Evolutionary conservation across 148 eudicot species (phyloP).

Genomic region (Pouteria glomerata): DNA sequence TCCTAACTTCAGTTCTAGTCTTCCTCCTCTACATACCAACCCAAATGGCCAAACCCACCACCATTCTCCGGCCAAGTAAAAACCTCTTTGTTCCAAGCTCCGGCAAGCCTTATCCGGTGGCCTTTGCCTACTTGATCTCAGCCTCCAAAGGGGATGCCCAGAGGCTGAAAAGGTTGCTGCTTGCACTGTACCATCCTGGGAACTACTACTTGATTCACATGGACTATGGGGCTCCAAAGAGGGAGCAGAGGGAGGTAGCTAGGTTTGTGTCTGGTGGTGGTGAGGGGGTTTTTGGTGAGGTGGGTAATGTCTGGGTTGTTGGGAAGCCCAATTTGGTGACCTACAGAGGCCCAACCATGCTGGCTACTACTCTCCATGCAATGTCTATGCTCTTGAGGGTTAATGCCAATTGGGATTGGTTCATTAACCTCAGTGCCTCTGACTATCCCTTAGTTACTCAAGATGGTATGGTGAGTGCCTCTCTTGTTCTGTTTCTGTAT

Average conservation of each 20-base stretch:
- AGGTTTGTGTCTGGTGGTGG: constrained; percentile 40
- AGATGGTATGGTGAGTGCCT: constrained; percentile 99
- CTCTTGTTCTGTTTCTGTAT: neutral
- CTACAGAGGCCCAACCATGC: constrained; percentile 92
- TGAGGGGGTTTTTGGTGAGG: constrained; percentile 37
- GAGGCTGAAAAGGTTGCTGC: constrained; percentile 55
- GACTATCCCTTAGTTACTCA: constrained; percentile 93
- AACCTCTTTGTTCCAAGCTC: constrained; percentile 19
- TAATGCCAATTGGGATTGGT: constrained; percentile 88
- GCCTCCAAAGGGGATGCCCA: constrained; percentile 61
- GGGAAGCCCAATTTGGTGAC: constrained; percentile 76
- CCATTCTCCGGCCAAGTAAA: constrained; percentile 22
- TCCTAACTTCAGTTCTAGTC: constrained; percentile 38
- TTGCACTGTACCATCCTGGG: constrained; percentile 76
- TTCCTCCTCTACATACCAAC: constrained; percentile 48
- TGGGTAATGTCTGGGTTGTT: constrained; percentile 84
- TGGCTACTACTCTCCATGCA: constrained; percentile 74
- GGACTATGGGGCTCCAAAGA: constrained; percentile 54
- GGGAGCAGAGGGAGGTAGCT: constrained; percentile 55
- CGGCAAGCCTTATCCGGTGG: constrained; percentile 42
- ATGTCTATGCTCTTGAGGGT: constrained; percentile 62
- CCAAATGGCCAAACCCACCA: constrained; percentile 28
- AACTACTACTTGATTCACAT: constrained; percentile 76
- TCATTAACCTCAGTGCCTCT: constrained; percentile 95
- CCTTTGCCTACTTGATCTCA: constrained; percentile 89